Percentiles rank a stretch among this genome's conserved stretches.
phyloP scores from a whole-genome alignment of 139 green algal genomes.

The Spirogloea muscicola region DNA sequence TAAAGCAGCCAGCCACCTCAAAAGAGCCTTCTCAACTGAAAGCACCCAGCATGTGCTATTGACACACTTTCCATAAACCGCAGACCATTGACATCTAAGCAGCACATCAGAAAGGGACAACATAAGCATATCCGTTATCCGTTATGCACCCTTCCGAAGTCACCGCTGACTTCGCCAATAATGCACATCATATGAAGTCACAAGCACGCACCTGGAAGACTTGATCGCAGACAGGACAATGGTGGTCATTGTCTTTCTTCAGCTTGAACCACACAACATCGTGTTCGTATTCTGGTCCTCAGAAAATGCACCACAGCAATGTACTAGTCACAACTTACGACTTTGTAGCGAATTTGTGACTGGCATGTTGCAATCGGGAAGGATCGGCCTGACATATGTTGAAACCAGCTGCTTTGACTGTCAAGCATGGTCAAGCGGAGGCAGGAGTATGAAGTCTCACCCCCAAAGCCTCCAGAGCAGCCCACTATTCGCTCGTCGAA shows the following conservation, averaged over 20 bases:
- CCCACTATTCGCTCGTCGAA: slow-evolving; percentile 46
- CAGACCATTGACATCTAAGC: background rate
- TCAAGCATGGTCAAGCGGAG: no score
- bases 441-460: no score
- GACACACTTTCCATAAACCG: background rate
- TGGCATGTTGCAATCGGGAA: no score
- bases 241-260: slow-evolving; percentile 27
- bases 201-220: slow-evolving; percentile 28
- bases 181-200: no score
- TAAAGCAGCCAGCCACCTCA: background rate
- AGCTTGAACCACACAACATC: slow-evolving; percentile 49
- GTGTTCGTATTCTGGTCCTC: slow-evolving; percentile 41
- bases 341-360: no score
- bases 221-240: slow-evolving; percentile 36
- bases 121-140: no score
- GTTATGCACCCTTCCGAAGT: no score
- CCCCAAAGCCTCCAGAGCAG: slow-evolving; percentile 40
- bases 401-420: no score
- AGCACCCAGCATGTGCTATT: background rate
- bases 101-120: no score
- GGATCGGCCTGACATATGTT: no score
- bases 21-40: slow-evolving; percentile 3
- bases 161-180: no score
- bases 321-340: background rate
- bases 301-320: background rate